Base-by-base conservation (phyloP, 805 yeast species). In the Lipomyces sp. region DNA sequence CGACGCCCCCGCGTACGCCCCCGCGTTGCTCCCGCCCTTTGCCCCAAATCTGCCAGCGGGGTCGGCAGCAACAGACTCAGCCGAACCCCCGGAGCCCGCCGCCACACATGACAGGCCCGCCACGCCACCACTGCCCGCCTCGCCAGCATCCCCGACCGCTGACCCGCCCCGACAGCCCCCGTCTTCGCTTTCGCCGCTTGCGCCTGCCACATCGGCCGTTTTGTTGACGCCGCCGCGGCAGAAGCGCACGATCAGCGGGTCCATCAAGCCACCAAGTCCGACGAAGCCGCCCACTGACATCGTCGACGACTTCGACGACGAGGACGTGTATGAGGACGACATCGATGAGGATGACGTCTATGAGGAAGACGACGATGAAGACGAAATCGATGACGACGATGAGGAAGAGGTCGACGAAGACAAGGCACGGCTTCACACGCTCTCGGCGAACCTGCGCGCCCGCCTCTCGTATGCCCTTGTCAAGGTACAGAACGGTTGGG, bases 401-500 rank as follows among this genome's bases (percentile, higher is more conserved):
- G 29, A 26, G 29, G 10, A 26, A 6, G 29, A 10, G 10, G 29
- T 7, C 10, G 10, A 6, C 10, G 29, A 26, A 10, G 29, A 26
- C 10, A 26, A 26, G 29, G 29, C 29, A 10, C 29, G 29, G 29
- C 29, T 26, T 6, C 29, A 26, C 10, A 10, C 40, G 23, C 14
- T 62, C 33, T 58, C 64, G 8, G 46, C 54, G 24, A 63, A 55
- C 28, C 48, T 64, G 29, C 55, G 57, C 33, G 54, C 60, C 14
- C 59, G 65, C 31, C 53, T 64, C 21, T 51, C 65, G 18, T 53
- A 57, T 53, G 68, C 68, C 13, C 59, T 63, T 54, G 29, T 55
- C 18, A 64, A 63, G 45, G 65, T 64, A 11, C 66, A 65, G 36
- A 47, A 64, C 34, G 63, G 63, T 28, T 58, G 62, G 64, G 32